phyloP scores from a whole-genome alignment of 2,329 filamentous ascomycete species.

The Pyrenophora seminiperda region DNA sequence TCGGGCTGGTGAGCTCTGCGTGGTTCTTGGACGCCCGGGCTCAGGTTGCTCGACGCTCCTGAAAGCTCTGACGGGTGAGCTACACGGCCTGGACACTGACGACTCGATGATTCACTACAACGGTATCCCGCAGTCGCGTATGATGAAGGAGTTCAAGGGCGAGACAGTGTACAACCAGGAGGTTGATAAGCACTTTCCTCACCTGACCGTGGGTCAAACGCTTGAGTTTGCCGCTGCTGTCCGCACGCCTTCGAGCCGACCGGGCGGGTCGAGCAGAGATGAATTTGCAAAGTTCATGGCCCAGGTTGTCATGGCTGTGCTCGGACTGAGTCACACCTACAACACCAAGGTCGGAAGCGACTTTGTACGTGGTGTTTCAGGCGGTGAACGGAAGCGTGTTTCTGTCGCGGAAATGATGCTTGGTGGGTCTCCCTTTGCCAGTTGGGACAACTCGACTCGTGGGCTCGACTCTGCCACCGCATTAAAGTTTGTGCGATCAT shows the following conservation, averaged over 20 bases:
- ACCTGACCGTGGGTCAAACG: slow-evolving; percentile 63
- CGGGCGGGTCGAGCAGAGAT: slow-evolving; percentile 47
- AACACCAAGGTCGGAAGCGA: slow-evolving; percentile 63
- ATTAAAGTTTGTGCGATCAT: slow-evolving; percentile 61
- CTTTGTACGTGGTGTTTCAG: slow-evolving; percentile 65
- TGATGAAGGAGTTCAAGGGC: slow-evolving; percentile 55
- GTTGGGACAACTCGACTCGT: slow-evolving; percentile 55
- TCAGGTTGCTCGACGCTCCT: slow-evolving; percentile 69
- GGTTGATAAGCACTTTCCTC: slow-evolving; percentile 60
- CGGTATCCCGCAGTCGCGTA: slow-evolving; percentile 53
- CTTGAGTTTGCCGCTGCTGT: slow-evolving; percentile 61
- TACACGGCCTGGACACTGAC: slow-evolving; percentile 62
- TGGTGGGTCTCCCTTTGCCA: slow-evolving; percentile 47
- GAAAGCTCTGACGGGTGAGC: slow-evolving; percentile 65
- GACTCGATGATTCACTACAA: slow-evolving; percentile 65
- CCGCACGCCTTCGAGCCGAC: slow-evolving; percentile 54
- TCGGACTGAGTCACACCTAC: slow-evolving; percentile 61
- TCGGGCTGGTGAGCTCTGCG: slow-evolving; percentile 56
- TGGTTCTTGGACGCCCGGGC: slow-evolving; percentile 56
- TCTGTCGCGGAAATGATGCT: slow-evolving; percentile 61
- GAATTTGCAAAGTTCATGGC: slow-evolving; percentile 54
- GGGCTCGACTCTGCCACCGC: slow-evolving; percentile 56
- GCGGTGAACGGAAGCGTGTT: slow-evolving; percentile 66
- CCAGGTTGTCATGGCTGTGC: slow-evolving; percentile 59
- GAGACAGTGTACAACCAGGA: slow-evolving; percentile 55